Conservation (phyloP, 1,139 yeast species). For the Magnusiomyces paraingens region DNA sequence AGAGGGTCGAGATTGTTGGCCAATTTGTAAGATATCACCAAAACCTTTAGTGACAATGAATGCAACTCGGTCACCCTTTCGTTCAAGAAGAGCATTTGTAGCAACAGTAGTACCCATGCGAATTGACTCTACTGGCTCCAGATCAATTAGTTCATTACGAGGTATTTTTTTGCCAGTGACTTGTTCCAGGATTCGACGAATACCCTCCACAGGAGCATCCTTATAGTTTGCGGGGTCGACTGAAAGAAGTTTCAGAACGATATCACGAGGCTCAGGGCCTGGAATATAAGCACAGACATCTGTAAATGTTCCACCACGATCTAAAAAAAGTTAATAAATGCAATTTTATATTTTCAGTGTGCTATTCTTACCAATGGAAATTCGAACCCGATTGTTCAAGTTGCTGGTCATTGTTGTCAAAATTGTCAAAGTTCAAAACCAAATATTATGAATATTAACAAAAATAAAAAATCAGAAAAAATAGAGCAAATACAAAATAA, state of each 20-base stretch:
- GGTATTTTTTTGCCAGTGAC: slow-evolving; percentile 45
- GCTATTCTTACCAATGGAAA: slow-evolving; percentile 16
- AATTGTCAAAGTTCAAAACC: neutral
- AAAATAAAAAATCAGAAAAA: neutral
- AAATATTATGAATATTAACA: neutral
- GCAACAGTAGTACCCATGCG: slow-evolving; percentile 82
- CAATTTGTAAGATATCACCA: slow-evolving; percentile 57
- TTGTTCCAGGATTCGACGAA: slow-evolving; percentile 64
- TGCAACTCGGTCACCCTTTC: slow-evolving; percentile 62
- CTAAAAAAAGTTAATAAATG: slow-evolving; percentile 18
- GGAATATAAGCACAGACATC: slow-evolving; percentile 55
- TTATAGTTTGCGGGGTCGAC: slow-evolving; percentile 80
- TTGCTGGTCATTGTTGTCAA: neutral
- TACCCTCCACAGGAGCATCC: slow-evolving; percentile 91
- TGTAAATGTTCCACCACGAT: slow-evolving; percentile 71
- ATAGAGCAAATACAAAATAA: no score
- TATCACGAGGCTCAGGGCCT: slow-evolving; percentile 40
- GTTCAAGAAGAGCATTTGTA: slow-evolving; percentile 63
- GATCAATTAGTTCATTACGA: slow-evolving; percentile 39
- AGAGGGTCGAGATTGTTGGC: slow-evolving; percentile 67
- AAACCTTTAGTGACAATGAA: slow-evolving; percentile 62
- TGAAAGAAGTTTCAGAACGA: slow-evolving; percentile 66
- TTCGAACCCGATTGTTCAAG: slow-evolving; percentile 11
- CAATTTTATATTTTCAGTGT: neutral
- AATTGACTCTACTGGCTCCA: slow-evolving; percentile 47